Evolutionary conservation across 2,329 filamentous ascomycete species (phyloP).

Genomic region (Magnaporthales sp.): DNA sequence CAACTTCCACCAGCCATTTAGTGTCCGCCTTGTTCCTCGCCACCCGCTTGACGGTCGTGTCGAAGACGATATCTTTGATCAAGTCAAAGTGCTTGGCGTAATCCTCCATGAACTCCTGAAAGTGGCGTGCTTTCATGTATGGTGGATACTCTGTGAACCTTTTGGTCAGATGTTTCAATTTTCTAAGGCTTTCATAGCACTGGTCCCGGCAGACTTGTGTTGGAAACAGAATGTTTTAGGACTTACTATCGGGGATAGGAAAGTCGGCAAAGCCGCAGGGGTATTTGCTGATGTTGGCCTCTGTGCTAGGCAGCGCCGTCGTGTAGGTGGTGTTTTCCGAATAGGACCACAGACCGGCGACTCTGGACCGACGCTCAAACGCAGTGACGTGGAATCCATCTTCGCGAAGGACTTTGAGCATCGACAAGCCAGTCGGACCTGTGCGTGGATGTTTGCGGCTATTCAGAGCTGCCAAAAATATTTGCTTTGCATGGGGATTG

Average conservation of each 20-base stretch:
- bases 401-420: slow-evolving; percentile 30
- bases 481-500: slow-evolving; percentile 22
- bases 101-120: slow-evolving; percentile 28
- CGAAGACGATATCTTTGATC: slow-evolving; percentile 9
- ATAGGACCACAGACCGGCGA: slow-evolving; percentile 35
- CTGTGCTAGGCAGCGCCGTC: slow-evolving; percentile 22
- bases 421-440: slow-evolving; percentile 21
- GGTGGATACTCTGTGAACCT: slow-evolving; percentile 17
- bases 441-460: not conserved
- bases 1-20: slow-evolving; percentile 7
- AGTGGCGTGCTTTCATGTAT: slow-evolving; percentile 15
- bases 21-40: slow-evolving; percentile 7
- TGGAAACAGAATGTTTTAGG: no score
- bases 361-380: slow-evolving; percentile 27
- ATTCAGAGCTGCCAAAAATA: slow-evolving; percentile 14
- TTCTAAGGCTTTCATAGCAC: not conserved
- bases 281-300: slow-evolving; percentile 28
- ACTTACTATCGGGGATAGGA: slow-evolving; percentile 29
- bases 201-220: no score
- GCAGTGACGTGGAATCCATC: slow-evolving; percentile 32
- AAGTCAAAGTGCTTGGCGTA: slow-evolving; percentile 18
- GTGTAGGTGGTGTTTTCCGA: slow-evolving; percentile 25
- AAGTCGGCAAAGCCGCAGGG: slow-evolving; percentile 31
- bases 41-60: slow-evolving; percentile 6
- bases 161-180: not conserved